Evolutionary conservation across 495 filamentous ascomycete genomes (phyloP).

Genomic region (Penicillium soppii): DNA sequence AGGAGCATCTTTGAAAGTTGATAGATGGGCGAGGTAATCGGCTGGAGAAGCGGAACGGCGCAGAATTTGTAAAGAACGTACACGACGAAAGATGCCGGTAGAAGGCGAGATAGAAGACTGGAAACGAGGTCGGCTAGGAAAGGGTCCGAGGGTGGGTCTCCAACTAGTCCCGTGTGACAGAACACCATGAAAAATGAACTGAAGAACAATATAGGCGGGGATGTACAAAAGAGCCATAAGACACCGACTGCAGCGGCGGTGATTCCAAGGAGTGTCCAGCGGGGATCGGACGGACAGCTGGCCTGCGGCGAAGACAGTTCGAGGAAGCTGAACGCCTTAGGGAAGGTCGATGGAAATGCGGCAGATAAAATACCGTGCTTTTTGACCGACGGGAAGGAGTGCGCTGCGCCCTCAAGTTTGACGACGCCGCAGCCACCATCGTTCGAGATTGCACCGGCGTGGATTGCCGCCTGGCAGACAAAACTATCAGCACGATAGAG

Average conservation of each 20-base stretch:
- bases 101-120: conserved; percentile 66
- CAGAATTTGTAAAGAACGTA: conserved; percentile 76
- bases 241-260: conserved; percentile 65
- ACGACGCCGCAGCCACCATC: conserved; percentile 76
- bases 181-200: conserved; percentile 71
- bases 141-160: conserved; percentile 65
- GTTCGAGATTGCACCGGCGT: conserved; percentile 70
- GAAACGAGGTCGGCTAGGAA: conserved; percentile 62
- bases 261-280: conserved; percentile 74
- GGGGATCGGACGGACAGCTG: conserved; percentile 55
- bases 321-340: conserved; percentile 69
- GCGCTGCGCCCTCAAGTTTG: conserved; percentile 63
- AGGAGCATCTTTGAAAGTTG: conserved; percentile 72
- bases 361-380: conserved; percentile 66
- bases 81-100: conserved; percentile 73
- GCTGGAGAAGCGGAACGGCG: conserved; percentile 49
- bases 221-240: conserved; percentile 68
- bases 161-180: conserved; percentile 74
- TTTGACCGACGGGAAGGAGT: conserved; percentile 57
- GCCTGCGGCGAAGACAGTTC: conserved; percentile 38
- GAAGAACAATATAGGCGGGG: conserved; percentile 68
- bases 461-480: conserved; percentile 78
- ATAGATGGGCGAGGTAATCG: conserved; percentile 55
- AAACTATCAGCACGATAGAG: conserved; percentile 82
- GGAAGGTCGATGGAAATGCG: conserved; percentile 74